Evolutionary conservation across 371 early-diverging fungal species (phyloP), one percentile per base, ranked within the genome.

Genomic region (Aphelidium insulamus): DNA sequence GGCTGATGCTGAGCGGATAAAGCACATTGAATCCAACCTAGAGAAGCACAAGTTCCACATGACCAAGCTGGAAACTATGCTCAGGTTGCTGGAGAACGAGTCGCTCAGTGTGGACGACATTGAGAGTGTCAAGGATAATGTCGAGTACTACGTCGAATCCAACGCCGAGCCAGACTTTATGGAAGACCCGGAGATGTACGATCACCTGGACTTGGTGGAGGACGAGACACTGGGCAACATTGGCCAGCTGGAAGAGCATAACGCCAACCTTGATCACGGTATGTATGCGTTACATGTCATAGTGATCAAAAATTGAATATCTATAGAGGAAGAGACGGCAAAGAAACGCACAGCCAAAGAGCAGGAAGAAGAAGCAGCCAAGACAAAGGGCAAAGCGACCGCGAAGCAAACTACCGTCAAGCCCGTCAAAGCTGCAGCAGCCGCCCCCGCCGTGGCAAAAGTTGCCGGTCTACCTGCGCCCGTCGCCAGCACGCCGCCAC

Each of bases 31-130:
- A 25, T 56, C 66, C 18, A 50, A 49, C 16, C 58, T 84, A 21
- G 90, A 87, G 42, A 54, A 83, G 33, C 81, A 88, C 46, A 87
- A 85, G 40, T 72, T 61, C 52, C 95, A 95, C 43, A 73, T 79
- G 30, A 65, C 59, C 28, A 62, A 82, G 16, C 54, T 95, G 44
- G 95, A 95, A 49, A 62, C 88, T 27, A 71, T 85, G 25, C 60
- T 82, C 33, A 68, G 95, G 38, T 53, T 87, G 46, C 46, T 92
- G 28, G 88, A 88, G 43, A 95, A 95, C 48, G 88, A 77, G 25
- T 72, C 78, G 29, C 49, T 91, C 18, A 62, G 60, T n/a, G 50
- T 74, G 3, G 90, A 88, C 7, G 61, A 77, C 70, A 71, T 77
- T 17, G 44, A 58, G 46, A 62, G 40, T 16, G 70, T 90, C 43